These are phyloP conservation scores for Sphenostylis stenocarpa DNA, from an alignment of 306 rosid species.

Conservation along the genomic window DNA sequence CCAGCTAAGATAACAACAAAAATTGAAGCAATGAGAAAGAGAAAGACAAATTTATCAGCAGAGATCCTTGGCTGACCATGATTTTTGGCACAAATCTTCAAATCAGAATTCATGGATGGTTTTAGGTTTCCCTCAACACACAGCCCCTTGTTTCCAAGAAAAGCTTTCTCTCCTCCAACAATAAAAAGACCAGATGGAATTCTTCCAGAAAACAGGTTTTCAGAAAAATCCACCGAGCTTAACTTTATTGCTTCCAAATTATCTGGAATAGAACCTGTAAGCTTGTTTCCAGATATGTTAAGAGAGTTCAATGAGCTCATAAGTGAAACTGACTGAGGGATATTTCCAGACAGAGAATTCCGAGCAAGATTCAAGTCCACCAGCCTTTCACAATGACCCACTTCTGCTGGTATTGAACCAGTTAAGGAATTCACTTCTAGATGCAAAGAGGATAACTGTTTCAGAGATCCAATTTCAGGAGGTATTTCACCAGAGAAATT, in stretches of 20 bases:
- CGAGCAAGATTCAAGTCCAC: constrained; percentile 81
- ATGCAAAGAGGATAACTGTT: constrained; percentile 76
- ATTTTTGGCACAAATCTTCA: constrained; percentile 49
- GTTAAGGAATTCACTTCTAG: constrained; percentile 68
- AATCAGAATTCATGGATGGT: constrained; percentile 39
- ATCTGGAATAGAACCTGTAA: constrained; percentile 71
- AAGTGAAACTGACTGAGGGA: constrained; percentile 66
- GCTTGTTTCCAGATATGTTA: constrained; percentile 68
- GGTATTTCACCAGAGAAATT: constrained; percentile 74
- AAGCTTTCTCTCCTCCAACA: constrained; percentile 74
- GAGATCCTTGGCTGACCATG: constrained; percentile 38
- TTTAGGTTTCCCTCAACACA: constrained; percentile 59
- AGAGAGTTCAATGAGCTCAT: constrained; percentile 81
- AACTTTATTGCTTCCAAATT: constrained; percentile 64
- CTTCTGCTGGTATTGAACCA: constrained; percentile 67
- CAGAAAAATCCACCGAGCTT: constrained; percentile 81
- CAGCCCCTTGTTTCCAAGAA: constrained; percentile 64
- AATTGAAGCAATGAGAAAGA: constrained; percentile 48
- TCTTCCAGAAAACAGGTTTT: constrained; percentile 66
- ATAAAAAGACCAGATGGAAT: constrained; percentile 68
- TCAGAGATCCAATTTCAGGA: constrained; percentile 62
- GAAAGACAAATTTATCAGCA: constrained; percentile 48
- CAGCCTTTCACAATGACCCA: constrained; percentile 66
- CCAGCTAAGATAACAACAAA: constrained; percentile 50
- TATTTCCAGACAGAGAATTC: constrained; percentile 66